These are phyloP conservation scores for Sarocladium brachiariae DNA, from an alignment of 2,329 filamentous ascomycete species.

Conservation along the genomic window DNA sequence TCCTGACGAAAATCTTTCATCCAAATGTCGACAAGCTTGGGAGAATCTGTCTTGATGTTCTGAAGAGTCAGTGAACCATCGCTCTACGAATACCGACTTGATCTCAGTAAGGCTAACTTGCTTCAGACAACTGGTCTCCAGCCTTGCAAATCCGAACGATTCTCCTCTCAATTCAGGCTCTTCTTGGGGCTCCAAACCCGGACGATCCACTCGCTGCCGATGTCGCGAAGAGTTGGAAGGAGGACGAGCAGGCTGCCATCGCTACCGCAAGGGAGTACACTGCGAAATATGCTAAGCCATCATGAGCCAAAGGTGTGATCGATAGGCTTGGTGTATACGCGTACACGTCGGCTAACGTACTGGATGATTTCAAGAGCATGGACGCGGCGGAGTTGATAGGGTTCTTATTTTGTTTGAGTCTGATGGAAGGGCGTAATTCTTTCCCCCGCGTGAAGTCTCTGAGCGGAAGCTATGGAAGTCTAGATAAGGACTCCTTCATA, in stretches of 20 bases:
- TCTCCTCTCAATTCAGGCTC: conserved; percentile 94
- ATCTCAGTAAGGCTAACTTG: conserved; percentile 12
- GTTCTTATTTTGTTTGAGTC: conserved; percentile 7
- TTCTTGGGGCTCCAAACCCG: conserved; percentile 92
- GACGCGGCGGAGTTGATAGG: conserved; percentile 18
- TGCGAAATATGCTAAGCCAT: conserved; percentile 63
- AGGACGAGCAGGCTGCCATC: conserved; percentile 88
- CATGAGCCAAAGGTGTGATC: neutral
- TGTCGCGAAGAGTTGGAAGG: conserved; percentile 96
- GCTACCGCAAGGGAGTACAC: conserved; percentile 92
- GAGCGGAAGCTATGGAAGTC: neutral
- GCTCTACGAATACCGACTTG: neutral
- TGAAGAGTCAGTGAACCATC: conserved; percentile 63
- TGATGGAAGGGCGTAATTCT: neutral
- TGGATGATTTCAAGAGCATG: conserved; percentile 6
- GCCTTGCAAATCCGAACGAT: conserved; percentile 97
- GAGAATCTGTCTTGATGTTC: conserved; percentile 91
- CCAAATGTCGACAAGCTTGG: conserved; percentile 98
- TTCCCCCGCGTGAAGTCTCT: neutral
- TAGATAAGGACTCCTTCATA: neutral
- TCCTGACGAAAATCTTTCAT: conserved; percentile 98
- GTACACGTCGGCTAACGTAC: conserved; percentile 9
- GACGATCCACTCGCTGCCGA: conserved; percentile 98
- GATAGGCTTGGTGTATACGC: neutral
- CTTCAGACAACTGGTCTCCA: conserved; percentile 91